Conservation (phyloP, 148 eudicot species). For the Chenopodium album region DNA sequence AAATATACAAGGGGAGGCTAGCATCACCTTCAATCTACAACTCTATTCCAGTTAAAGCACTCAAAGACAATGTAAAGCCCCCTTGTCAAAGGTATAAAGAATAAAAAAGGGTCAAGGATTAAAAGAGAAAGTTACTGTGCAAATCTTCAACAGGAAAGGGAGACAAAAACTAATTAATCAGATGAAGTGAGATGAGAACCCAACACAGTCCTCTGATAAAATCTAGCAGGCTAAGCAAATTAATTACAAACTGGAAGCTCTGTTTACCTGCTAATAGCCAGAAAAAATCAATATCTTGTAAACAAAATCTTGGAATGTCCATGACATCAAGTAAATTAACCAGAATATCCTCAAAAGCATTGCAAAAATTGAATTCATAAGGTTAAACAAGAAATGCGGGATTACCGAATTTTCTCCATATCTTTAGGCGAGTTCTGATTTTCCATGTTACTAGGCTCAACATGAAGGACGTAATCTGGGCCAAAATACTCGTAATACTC, state of each 20-base stretch:
- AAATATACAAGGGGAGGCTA: not conserved
- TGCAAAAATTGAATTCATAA: not conserved
- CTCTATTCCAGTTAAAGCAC: not conserved
- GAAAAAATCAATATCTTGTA: not conserved
- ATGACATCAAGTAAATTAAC: not conserved
- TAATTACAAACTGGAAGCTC: not conserved
- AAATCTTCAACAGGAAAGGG: not conserved
- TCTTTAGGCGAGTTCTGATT: slow-evolving; percentile 71
- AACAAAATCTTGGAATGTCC: not conserved
- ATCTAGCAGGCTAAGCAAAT: not conserved
- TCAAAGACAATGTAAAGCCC: not conserved
- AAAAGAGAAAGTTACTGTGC: not conserved
- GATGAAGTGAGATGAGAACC: not conserved
- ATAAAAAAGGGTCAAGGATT: not conserved
- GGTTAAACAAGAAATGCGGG: not conserved
- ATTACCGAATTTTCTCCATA: slow-evolving; percentile 80
- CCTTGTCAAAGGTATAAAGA: not conserved
- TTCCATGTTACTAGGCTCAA: slow-evolving; percentile 69
- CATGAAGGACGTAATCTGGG: slow-evolving; percentile 83
- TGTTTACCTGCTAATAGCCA: not conserved
- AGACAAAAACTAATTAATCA: not conserved
- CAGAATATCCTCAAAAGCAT: not conserved
- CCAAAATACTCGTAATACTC: slow-evolving; percentile 88
- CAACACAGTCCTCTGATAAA: not conserved
- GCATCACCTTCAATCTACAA: not conserved